These are phyloP conservation scores for Penicillium sp. DNA, from an alignment of 2,329 filamentous ascomycete species.

Conservation along the genomic window DNA sequence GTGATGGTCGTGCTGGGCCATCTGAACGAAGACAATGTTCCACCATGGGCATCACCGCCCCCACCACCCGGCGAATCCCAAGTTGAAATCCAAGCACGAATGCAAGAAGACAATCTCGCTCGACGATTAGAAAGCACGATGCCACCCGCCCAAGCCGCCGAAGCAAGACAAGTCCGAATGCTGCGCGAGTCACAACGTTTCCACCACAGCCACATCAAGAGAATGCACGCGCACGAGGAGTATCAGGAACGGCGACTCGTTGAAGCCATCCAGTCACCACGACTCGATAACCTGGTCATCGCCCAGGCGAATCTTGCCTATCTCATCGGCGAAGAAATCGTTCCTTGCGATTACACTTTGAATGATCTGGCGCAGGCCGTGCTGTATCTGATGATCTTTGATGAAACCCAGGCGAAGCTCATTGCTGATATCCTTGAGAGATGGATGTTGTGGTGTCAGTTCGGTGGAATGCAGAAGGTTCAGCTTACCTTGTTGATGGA, in stretches of 20 bases:
- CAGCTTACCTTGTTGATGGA: conserved; percentile 10
- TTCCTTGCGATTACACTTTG: neutral
- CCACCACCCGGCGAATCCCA: neutral
- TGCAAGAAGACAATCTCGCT: neutral
- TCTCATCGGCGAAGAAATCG: neutral
- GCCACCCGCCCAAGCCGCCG: conserved; percentile 1
- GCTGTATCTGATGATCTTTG: conserved; percentile 9
- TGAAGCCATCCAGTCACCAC: conserved; percentile 16
- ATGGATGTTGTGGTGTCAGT: conserved; percentile 18
- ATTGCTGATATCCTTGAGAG: conserved; percentile 16
- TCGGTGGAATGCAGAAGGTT: conserved; percentile 15
- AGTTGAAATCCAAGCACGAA: neutral
- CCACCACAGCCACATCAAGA: conserved; percentile 9
- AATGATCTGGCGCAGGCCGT: neutral
- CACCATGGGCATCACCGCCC: conserved; percentile 6
- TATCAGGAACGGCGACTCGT: conserved; percentile 12
- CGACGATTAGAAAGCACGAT: conserved; percentile 1
- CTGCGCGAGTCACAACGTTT: conserved; percentile 1
- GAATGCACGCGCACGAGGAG: conserved; percentile 7
- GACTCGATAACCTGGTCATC: conserved; percentile 13
- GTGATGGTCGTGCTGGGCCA: conserved; percentile 5
- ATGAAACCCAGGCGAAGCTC: conserved; percentile 6
- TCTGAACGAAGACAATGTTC: conserved; percentile 1
- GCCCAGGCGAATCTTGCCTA: conserved; percentile 2
- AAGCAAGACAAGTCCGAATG: neutral